Percentiles rank a stretch among this genome's conserved stretches.
phyloP scores from a whole-genome alignment of 345 rosid species.

The Ceriops decandra region DNA sequence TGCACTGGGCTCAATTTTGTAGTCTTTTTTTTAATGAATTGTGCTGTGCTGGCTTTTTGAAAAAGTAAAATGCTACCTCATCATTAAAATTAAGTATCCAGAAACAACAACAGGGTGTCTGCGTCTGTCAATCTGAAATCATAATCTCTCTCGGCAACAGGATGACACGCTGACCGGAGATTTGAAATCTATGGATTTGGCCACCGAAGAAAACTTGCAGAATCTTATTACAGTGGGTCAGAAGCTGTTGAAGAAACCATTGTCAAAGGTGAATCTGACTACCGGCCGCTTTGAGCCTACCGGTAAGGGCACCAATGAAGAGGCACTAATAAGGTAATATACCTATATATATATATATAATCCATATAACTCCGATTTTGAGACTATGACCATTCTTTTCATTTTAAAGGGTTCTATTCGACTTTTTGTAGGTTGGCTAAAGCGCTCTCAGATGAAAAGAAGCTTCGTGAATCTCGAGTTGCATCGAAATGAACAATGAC shows the following conservation, averaged over 20 bases:
- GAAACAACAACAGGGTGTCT: too few species aligned
- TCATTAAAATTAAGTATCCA: too few species aligned
- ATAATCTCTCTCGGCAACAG: slow-evolving; percentile 14
- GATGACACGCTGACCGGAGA: slow-evolving; percentile 58
- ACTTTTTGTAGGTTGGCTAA: slow-evolving; percentile 49
- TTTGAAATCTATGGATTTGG: slow-evolving; percentile 51
- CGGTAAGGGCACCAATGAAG: slow-evolving; percentile 38
- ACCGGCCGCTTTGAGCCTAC: slow-evolving; percentile 40
- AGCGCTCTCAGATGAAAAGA: slow-evolving; percentile 53
- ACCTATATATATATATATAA: too few species aligned
- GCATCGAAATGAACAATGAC: too few species aligned
- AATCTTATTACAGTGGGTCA: slow-evolving; percentile 45
- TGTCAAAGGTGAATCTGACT: slow-evolving; percentile 46
- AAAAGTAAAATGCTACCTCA: too few species aligned
- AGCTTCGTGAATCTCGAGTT: slow-evolving; percentile 22
- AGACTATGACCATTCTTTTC: too few species aligned
- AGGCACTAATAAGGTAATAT: slow-evolving; percentile 33
- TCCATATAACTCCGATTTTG: too few species aligned
- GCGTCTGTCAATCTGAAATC: too few species aligned
- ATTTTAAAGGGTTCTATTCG: background rate
- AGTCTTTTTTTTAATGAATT: too few species aligned
- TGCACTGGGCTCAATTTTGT: too few species aligned
- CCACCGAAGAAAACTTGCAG: slow-evolving; percentile 48
- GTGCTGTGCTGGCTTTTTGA: too few species aligned
- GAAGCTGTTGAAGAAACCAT: slow-evolving; percentile 44